phyloP scores from a whole-genome alignment of 2,329 filamentous ascomycete species.

The Sporothrix inflata region DNA sequence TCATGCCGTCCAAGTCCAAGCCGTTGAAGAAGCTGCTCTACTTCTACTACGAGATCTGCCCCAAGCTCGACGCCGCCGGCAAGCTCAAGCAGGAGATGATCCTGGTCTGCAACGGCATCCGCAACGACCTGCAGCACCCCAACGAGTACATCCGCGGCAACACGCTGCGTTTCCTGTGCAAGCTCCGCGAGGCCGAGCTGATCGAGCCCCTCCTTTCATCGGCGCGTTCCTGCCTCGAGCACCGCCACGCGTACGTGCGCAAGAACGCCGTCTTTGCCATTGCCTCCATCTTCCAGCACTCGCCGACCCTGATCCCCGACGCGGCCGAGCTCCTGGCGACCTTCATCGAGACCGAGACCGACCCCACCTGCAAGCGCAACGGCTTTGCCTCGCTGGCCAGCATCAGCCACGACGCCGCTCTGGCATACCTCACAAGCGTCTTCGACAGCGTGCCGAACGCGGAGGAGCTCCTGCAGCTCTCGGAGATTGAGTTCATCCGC shows the following conservation, averaged over 20 bases:
- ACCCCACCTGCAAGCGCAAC: slow-evolving; percentile 96
- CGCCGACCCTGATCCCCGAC: slow-evolving; percentile 89
- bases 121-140: slow-evolving; percentile 93
- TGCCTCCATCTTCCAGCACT: slow-evolving; percentile 88
- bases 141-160: slow-evolving; percentile 99
- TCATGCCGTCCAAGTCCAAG: slow-evolving; percentile 98
- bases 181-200: slow-evolving; percentile 91
- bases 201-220: slow-evolving; percentile 95
- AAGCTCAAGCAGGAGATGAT: slow-evolving; percentile 99
- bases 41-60: slow-evolving; percentile 99
- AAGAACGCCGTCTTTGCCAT: slow-evolving; percentile 98
- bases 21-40: slow-evolving; percentile 96
- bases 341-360: slow-evolving; percentile 88
- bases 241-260: slow-evolving; percentile 95
- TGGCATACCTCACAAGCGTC: slow-evolving; percentile 83
- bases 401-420: slow-evolving; percentile 91
- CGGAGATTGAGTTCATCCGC: slow-evolving; percentile 94
- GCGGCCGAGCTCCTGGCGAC: slow-evolving; percentile 87
- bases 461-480: slow-evolving; percentile 89
- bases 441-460: slow-evolving; percentile 95
- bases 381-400: slow-evolving; percentile 88
- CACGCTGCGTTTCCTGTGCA: slow-evolving; percentile 96
- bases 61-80: slow-evolving; percentile 86
- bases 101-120: slow-evolving; percentile 96
- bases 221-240: slow-evolving; percentile 87